These are phyloP conservation scores for Homolaphlyctis polyrhiza DNA, from an alignment of 371 early-diverging fungal species.

Conservation along the genomic window DNA sequence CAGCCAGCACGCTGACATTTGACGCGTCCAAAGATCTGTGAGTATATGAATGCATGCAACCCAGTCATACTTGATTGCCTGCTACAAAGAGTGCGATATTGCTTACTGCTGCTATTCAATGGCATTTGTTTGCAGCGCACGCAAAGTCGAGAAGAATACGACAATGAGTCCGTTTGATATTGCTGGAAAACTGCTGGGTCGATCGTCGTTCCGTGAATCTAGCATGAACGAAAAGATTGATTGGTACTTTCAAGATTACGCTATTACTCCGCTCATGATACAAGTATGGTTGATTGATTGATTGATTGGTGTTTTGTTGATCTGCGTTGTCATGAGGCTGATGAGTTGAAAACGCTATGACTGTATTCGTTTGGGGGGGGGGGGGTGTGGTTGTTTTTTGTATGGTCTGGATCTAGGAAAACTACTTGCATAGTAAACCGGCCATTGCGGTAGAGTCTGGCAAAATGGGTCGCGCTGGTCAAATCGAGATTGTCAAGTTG, in stretches of 20 bases:
- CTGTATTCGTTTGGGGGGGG: not conserved
- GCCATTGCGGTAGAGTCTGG: slow-evolving; percentile 23
- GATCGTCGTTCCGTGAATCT: slow-evolving; percentile 42
- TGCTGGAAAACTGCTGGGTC: slow-evolving; percentile 60
- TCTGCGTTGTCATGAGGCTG: no score
- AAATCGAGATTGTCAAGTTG: slow-evolving; percentile 31
- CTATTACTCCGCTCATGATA: slow-evolving; percentile 89
- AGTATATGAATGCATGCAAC: slow-evolving; percentile 12
- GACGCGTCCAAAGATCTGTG: slow-evolving; percentile 76
- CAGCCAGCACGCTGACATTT: slow-evolving; percentile 61
- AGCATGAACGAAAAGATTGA: slow-evolving; percentile 77
- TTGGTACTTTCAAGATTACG: slow-evolving; percentile 91
- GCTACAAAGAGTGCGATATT: not conserved
- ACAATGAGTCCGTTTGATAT: slow-evolving; percentile 83
- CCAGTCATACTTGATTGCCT: slow-evolving; percentile 6
- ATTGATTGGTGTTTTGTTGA: no score
- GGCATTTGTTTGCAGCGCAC: slow-evolving; percentile 2
- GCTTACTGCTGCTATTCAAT: not conserved
- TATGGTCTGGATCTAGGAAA: slow-evolving; percentile 38
- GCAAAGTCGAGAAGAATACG: slow-evolving; percentile 67
- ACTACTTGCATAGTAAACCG: slow-evolving; percentile 42
- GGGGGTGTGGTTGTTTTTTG: not conserved
- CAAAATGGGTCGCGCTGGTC: slow-evolving; percentile 32
- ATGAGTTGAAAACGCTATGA: no score
- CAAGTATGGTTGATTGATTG: slow-evolving; percentile 53